Percentiles rank a stretch among this genome's conserved stretches.
These are phyloP conservation scores for Sphagnum tenellum DNA, from an alignment of 225 moss, liverwort and hornwort species.

Conservation along the genomic window DNA sequence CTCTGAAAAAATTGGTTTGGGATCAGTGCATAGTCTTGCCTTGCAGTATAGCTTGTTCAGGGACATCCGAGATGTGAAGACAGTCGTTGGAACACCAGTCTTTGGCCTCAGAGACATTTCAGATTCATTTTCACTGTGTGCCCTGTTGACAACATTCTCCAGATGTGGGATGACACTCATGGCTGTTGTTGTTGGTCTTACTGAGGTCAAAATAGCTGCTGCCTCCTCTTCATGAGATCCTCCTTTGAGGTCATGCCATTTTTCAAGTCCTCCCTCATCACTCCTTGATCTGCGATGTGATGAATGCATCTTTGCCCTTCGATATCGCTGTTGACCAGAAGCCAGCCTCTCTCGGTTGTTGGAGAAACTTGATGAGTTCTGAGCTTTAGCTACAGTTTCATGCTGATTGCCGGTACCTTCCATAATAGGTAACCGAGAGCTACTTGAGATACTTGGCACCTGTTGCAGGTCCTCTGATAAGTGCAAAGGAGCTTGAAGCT, in stretches of 20 bases:
- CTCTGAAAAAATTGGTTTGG: too few relatives aligned
- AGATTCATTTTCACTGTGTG: slow-evolving; percentile 6
- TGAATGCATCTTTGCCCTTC: slow-evolving; percentile 15
- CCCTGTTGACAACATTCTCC: slow-evolving; percentile 4
- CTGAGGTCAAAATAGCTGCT: too few relatives aligned
- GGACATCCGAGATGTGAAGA: slow-evolving; percentile 13
- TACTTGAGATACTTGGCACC: not conserved
- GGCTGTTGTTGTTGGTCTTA: too few relatives aligned
- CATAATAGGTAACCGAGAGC: not conserved
- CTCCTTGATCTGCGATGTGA: slow-evolving; percentile 33
- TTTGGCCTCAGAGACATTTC: slow-evolving; percentile 5
- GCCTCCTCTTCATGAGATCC: slow-evolving; percentile 15
- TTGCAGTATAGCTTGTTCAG: slow-evolving; percentile 23
- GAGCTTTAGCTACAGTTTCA: not conserved
- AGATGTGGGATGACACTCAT: too few relatives aligned
- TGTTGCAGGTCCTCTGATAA: not conserved
- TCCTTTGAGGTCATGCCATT: slow-evolving; percentile 24
- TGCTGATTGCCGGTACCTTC: not conserved
- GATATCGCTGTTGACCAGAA: not conserved
- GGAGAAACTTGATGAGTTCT: not conserved
- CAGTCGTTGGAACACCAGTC: slow-evolving; percentile 7
- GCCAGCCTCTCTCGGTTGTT: not conserved
- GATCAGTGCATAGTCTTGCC: slow-evolving; percentile 13
- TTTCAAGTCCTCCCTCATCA: slow-evolving; percentile 31
- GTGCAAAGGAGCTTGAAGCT: not conserved